These are phyloP conservation scores for Gamarada debralockiae DNA, from an alignment of 495 filamentous ascomycete genomes.

Conservation along the genomic window DNA sequence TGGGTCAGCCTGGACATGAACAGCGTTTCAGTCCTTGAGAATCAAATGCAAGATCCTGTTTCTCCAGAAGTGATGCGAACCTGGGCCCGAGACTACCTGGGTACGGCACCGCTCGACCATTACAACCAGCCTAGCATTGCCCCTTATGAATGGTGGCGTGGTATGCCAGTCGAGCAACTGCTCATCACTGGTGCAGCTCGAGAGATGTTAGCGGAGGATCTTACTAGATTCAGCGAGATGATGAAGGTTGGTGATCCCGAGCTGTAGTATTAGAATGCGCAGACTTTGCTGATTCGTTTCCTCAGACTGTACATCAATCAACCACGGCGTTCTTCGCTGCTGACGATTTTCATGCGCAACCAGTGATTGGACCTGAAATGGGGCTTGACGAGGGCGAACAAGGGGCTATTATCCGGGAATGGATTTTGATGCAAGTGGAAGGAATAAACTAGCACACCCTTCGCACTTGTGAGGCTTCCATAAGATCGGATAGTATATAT, in stretches of 20 bases:
- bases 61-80: neutral
- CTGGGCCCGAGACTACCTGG: neutral
- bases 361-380: neutral
- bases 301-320: neutral
- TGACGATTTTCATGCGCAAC: neutral
- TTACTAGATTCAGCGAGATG: neutral
- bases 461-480: too few relatives aligned
- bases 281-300: neutral
- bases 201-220: neutral
- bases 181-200: neutral
- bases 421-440: neutral
- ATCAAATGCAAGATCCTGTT: neutral
- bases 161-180: neutral
- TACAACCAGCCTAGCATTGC: neutral
- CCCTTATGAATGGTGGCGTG: neutral
- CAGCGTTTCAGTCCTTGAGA: neutral
- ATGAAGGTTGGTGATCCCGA: neutral
- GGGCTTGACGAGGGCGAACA: neutral
- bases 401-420: neutral
- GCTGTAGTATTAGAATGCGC: neutral
- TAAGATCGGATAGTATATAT: too few relatives aligned
- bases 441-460: too few relatives aligned
- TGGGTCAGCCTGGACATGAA: neutral
- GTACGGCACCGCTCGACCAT: neutral
- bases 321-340: neutral